Conservation (phyloP, 2,329 filamentous ascomycete genomes). For the Sphaerulina populicola region DNA sequence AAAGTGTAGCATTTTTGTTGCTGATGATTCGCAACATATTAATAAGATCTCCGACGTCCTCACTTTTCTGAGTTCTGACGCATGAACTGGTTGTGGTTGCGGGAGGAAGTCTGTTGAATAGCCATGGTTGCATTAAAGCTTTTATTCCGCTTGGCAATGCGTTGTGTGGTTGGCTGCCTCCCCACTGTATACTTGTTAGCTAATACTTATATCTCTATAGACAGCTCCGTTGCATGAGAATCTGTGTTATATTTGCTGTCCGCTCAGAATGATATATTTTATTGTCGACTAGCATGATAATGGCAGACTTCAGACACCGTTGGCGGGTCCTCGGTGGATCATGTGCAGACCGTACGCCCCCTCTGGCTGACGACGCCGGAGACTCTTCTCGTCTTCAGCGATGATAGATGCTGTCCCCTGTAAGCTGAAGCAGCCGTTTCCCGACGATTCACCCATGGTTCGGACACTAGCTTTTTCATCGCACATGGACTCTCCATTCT, state of each 20-base stretch:
- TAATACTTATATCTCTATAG: not conserved
- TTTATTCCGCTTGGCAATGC: not conserved
- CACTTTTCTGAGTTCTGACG: not conserved
- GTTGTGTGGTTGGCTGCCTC: not conserved
- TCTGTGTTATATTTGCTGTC: not conserved
- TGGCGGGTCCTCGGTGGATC: not conserved
- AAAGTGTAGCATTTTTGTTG: slow-evolving; percentile 1
- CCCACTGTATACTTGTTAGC: not conserved
- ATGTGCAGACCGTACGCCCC: not conserved
- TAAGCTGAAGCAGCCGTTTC: too few relatives aligned
- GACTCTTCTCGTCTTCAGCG: not conserved
- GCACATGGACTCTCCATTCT: too few relatives aligned
- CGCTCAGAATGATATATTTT: not conserved
- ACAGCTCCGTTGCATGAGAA: not conserved
- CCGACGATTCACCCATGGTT: too few relatives aligned
- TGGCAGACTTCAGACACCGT: slow-evolving; percentile 3
- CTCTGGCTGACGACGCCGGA: not conserved
- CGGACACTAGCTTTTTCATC: too few relatives aligned
- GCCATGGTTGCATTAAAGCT: slow-evolving; percentile 6
- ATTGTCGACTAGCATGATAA: not conserved
- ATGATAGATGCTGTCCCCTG: not conserved
- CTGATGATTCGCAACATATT: not conserved
- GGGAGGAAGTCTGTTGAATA: not conserved
- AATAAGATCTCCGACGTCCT: not conserved
- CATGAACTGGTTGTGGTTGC: not conserved